Percentiles rank a stretch among this genome's conserved stretches.
Evolutionary conservation across 495 filamentous ascomycete genomes (phyloP).

Genomic region (Trichocladium uniseriatum): DNA sequence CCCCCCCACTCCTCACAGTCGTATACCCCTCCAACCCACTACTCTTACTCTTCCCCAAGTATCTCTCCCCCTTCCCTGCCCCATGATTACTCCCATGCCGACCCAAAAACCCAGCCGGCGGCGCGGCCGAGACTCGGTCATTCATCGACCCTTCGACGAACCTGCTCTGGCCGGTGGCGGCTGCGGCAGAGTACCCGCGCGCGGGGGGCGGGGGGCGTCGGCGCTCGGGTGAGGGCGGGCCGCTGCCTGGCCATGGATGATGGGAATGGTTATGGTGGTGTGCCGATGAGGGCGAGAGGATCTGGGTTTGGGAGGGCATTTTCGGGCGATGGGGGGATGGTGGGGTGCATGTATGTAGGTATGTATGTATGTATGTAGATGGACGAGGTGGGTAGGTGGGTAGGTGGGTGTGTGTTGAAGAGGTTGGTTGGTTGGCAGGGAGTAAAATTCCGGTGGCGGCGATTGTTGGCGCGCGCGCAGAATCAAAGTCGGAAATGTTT

Average conservation of each 20-base stretch:
- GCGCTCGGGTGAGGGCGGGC: not conserved
- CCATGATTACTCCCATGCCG: conserved; percentile 12
- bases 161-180: conserved; percentile 21
- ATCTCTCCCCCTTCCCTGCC: not conserved
- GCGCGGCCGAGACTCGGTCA: conserved; percentile 59
- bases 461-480: not conserved
- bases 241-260: not conserved
- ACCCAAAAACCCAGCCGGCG: conserved; percentile 53
- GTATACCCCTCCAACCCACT: not conserved
- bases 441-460: no score
- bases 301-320: no score
- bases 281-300: no score
- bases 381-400: no score
- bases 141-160: conserved; percentile 73
- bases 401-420: no score
- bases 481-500: not conserved
- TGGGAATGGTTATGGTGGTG: not conserved
- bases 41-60: not conserved
- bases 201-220: not conserved
- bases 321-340: no score
- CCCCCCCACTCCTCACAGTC: not conserved
- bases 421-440: no score
- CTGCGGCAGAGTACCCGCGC: conserved; percentile 2
- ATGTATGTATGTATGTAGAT: no score
- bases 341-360: no score